Conservation (phyloP, 2,329 filamentous ascomycete genomes). For the Thielaviopsis musarum region DNA sequence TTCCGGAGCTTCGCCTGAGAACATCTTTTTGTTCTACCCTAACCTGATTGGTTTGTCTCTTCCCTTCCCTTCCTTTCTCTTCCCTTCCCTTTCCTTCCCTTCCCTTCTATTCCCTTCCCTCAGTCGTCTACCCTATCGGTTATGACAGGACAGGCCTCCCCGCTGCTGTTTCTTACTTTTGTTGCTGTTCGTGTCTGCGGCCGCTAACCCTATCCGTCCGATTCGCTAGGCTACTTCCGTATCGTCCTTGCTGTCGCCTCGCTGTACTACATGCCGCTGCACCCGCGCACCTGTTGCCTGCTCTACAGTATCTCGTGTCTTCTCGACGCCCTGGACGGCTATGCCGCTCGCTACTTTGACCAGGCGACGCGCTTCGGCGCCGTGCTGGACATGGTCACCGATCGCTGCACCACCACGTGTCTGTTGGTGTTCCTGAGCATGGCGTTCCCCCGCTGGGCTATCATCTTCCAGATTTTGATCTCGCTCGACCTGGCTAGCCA, state of each 20-base stretch:
- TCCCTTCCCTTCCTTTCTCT: not conserved
- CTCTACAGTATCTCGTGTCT: slow-evolving; percentile 90
- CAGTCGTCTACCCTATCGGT: too few species aligned
- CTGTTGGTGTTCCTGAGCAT: slow-evolving; percentile 87
- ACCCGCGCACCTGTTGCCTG: slow-evolving; percentile 84
- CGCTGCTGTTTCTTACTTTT: not conserved
- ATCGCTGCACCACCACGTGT: slow-evolving; percentile 91
- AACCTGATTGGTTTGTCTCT: slow-evolving; percentile 56
- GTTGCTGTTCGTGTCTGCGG: not conserved
- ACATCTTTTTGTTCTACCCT: slow-evolving; percentile 68
- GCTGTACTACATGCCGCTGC: slow-evolving; percentile 97
- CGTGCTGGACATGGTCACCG: slow-evolving; percentile 97
- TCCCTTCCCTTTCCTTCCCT: not conserved
- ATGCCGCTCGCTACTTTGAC: slow-evolving; percentile 63
- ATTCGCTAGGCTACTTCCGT: slow-evolving; percentile 48
- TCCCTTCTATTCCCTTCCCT: too few species aligned
- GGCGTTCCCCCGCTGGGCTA: slow-evolving; percentile 85
- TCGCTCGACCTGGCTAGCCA: slow-evolving; percentile 86
- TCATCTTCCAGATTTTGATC: slow-evolving; percentile 87
- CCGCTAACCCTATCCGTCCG: not conserved
- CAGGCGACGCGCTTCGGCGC: slow-evolving; percentile 93
- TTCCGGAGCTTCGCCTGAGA: slow-evolving; percentile 33
- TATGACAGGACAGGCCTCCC: not conserved
- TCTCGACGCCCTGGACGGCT: slow-evolving; percentile 86
- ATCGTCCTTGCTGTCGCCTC: slow-evolving; percentile 75